Evolutionary conservation across 2,329 filamentous ascomycete genomes (phyloP), one percentile per base, ranked within the genome.

Genomic region (Furcasterigmium furcatum): DNA sequence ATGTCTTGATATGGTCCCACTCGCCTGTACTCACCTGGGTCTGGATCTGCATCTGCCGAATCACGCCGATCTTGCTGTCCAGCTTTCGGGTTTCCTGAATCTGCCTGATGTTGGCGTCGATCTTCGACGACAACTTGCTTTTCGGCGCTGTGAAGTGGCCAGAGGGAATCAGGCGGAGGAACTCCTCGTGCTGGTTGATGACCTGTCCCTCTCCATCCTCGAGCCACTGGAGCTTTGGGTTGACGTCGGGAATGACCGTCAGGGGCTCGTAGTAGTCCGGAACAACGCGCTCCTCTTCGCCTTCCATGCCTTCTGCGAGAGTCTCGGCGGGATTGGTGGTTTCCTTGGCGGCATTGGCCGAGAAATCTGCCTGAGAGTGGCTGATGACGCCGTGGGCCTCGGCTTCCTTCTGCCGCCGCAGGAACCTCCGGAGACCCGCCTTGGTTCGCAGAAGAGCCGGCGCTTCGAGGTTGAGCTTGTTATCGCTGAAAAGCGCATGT

Each of bases 11-110:
- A 25, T 12, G 21, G 19, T 21, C 13, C 14, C 14, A n/a, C 29
- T 41, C 8, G n/a, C n/a, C 32, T 22, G 24, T 41, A 59, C 72
- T 61, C 80, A 90, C 88, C 79, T 96, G 94, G 43, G 91, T 89
- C 65, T 99, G 94, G 44, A 97, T 82, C 68, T 99, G 94, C 94
- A 99, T 99, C 70, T 99, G 94, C 72, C 97, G 99, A 63, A 99
- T 94, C 50, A 99, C 90, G 41, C 89, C 86, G 62, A 99, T 96
- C 69, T 97, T 99, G 10, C 91, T 91, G 58, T 91, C 95, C 24
- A 99, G 79, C 62, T 96, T 97, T 55, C 94, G 80, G 1, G 94
- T 99, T 59, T 97, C 92, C 64, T 99, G 94, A 77, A 99, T 91
- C 61, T 96, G 91, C 49, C 83, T 82, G 67, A 97, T 89, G 57